phyloP scores from a whole-genome alignment of 805 yeast species.

The Saccharomyces cerevisiae region DNA sequence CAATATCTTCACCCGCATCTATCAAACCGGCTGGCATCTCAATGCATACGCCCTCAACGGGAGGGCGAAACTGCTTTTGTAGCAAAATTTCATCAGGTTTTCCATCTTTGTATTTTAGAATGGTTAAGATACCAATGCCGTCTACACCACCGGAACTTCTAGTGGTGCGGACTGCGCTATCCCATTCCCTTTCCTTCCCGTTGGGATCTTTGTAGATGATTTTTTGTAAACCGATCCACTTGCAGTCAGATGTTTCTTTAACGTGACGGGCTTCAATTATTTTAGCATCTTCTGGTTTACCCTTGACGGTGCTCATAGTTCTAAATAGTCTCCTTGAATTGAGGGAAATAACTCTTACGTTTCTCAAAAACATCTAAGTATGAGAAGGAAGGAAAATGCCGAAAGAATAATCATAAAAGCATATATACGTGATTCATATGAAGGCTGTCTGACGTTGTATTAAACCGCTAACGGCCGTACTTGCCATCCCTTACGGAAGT shows the following conservation, averaged over 20 bases:
- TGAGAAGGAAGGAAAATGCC: conserved; percentile 2
- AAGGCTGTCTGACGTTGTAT: not conserved
- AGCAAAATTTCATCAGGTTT: conserved; percentile 50
- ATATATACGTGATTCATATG: not conserved
- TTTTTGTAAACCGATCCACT: conserved; percentile 61
- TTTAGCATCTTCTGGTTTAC: conserved; percentile 33
- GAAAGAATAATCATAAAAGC: not conserved
- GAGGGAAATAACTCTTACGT: not conserved
- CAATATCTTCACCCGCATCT: conserved; percentile 73
- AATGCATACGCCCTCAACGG: conserved; percentile 77
- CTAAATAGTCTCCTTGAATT: conserved; percentile 1
- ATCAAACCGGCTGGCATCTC: conserved; percentile 94
- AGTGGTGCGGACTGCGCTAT: conserved; percentile 76
- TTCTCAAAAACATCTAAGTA: not conserved
- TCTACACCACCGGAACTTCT: conserved; percentile 55
- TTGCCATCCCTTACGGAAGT: not conserved
- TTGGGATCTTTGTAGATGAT: conserved; percentile 65
- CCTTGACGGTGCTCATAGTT: conserved; percentile 22
- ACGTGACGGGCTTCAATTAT: conserved; percentile 26
- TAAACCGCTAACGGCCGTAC: not conserved
- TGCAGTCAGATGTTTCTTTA: conserved; percentile 39
- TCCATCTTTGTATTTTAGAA: conserved; percentile 42
- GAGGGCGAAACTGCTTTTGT: conserved; percentile 90
- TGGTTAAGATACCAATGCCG: conserved; percentile 85
- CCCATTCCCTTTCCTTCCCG: conserved; percentile 76